These are phyloP conservation scores for Typha latifolia DNA, from an alignment of 176 grass and related monocot genomes.

Conservation along the genomic window DNA sequence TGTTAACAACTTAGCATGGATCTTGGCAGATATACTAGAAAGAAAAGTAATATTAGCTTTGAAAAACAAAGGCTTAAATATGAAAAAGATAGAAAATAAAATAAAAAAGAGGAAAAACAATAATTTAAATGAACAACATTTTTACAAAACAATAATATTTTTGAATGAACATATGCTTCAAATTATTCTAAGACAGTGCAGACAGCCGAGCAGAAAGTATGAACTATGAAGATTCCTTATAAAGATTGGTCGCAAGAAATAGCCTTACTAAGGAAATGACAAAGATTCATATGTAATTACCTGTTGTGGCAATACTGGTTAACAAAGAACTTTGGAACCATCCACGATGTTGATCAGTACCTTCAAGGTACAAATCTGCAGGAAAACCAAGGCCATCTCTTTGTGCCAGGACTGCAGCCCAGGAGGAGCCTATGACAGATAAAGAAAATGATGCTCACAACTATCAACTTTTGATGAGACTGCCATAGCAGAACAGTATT, in stretches of 20 bases:
- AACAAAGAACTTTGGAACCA: slow-evolving; percentile 98
- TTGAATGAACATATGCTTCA: too few relatives aligned
- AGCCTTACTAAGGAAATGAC: not conserved
- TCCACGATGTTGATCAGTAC: slow-evolving; percentile 92
- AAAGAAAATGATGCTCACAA: not conserved
- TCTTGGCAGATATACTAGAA: not conserved
- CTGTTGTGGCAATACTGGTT: slow-evolving; percentile 92
- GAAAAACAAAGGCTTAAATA: too few relatives aligned
- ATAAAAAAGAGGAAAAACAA: too few relatives aligned
- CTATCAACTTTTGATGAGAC: not conserved
- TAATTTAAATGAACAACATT: too few relatives aligned
- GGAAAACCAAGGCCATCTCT: slow-evolving; percentile 68
- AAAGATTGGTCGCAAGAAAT: too few relatives aligned
- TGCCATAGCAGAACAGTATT: not conserved
- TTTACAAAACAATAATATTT: too few relatives aligned
- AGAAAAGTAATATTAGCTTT: not conserved
- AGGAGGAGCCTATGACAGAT: slow-evolving; percentile 67
- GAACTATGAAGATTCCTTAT: too few relatives aligned
- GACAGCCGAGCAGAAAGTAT: too few relatives aligned
- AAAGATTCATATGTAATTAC: slow-evolving; percentile 28
- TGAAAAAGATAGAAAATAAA: too few relatives aligned
- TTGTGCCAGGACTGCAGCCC: slow-evolving; percentile 85
- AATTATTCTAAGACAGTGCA: too few relatives aligned
- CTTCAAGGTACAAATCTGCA: slow-evolving; percentile 92
- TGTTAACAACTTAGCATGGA: not conserved